Evolutionary conservation across 2,329 filamentous ascomycete genomes (phyloP).

Genomic region (Penicillium sp.): DNA sequence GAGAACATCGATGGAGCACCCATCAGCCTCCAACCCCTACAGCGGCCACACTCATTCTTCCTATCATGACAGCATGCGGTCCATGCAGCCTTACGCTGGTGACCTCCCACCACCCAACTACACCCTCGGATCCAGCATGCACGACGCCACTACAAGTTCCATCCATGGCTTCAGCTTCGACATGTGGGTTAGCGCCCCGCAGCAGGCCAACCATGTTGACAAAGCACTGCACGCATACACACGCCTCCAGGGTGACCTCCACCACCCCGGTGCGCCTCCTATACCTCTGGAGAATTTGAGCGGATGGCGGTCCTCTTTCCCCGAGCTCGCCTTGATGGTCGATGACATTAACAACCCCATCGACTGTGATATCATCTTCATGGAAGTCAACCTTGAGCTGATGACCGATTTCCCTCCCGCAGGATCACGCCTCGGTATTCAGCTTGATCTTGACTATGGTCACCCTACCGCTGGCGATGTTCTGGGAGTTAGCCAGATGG

Average conservation of each 20-base stretch:
- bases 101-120: conserved; percentile 38
- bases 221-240: conserved; percentile 48
- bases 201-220: conserved; percentile 38
- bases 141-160: conserved; percentile 29
- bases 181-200: conserved; percentile 47
- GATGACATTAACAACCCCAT: conserved; percentile 35
- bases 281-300: conserved; percentile 42
- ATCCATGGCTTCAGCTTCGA: conserved; percentile 45
- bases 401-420: conserved; percentile 47
- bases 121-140: conserved; percentile 35
- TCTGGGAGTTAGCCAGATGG: conserved; percentile 36
- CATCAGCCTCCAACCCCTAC: conserved; percentile 32
- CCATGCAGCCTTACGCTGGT: conserved; percentile 34
- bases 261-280: conserved; percentile 35
- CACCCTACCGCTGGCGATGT: conserved; percentile 35
- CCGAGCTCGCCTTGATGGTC: conserved; percentile 39
- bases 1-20: conserved; percentile 35
- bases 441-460: conserved; percentile 44
- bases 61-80: conserved; percentile 35
- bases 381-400: conserved; percentile 46
- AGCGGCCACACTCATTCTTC: conserved; percentile 25
- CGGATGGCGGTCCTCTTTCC: conserved; percentile 45
- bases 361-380: conserved; percentile 46
- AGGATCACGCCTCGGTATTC: conserved; percentile 44
- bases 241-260: conserved; percentile 41